phyloP scores from a whole-genome alignment of 2,329 filamentous ascomycete genomes.

The Arachnomyces sp. region DNA sequence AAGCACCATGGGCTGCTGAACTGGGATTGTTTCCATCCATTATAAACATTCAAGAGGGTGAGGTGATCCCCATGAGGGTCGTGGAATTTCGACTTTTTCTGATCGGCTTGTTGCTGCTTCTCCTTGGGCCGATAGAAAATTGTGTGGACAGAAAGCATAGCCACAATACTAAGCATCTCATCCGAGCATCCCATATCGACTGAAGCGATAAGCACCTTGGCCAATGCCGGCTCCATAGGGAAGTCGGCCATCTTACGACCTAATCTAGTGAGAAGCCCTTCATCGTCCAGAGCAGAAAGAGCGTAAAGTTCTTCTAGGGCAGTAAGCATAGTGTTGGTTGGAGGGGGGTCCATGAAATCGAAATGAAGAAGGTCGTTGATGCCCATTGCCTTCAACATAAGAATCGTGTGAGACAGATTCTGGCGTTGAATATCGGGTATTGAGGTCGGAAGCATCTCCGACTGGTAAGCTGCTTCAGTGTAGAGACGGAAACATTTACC shows the following conservation, averaged over 20 bases:
- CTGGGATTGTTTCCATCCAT: slow-evolving; percentile 82
- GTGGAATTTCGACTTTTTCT: slow-evolving; percentile 97
- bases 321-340: slow-evolving; percentile 95
- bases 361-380: slow-evolving; percentile 97
- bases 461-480: slow-evolving; percentile 90
- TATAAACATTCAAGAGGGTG: slow-evolving; percentile 93
- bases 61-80: slow-evolving; percentile 91
- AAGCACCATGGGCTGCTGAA: slow-evolving; percentile 88
- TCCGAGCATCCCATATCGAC: slow-evolving; percentile 86
- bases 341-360: slow-evolving; percentile 98
- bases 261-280: slow-evolving; percentile 83
- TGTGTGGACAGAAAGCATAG: slow-evolving; percentile 80
- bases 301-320: slow-evolving; percentile 93
- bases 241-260: slow-evolving; percentile 98
- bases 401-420: slow-evolving; percentile 84
- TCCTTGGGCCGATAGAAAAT: slow-evolving; percentile 96
- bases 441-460: slow-evolving; percentile 92
- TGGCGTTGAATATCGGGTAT: slow-evolving; percentile 96
- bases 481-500: slow-evolving; percentile 95
- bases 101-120: slow-evolving; percentile 91
- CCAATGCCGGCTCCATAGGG: slow-evolving; percentile 89
- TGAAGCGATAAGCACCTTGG: slow-evolving; percentile 81
- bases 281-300: slow-evolving; percentile 83
- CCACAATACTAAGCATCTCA: slow-evolving; percentile 87
- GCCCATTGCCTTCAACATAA: slow-evolving; percentile 98